Conservation (phyloP, 495 filamentous ascomycete species). For the Penicillium canariense region DNA sequence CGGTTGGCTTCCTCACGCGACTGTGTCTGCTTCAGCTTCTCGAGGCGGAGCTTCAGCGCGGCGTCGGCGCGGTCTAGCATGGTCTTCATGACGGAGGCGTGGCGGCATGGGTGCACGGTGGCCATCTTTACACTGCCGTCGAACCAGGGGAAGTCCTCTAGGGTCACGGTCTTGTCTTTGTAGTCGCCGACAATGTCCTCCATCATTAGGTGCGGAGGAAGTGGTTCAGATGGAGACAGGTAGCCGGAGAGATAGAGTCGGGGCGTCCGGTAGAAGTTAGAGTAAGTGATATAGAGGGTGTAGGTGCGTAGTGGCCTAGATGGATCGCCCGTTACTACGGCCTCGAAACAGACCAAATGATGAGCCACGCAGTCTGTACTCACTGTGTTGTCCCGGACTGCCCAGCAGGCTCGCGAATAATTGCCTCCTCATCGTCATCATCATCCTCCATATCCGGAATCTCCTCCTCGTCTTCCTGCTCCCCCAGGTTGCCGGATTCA, state of each 20-base stretch:
- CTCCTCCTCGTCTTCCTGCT: constrained; percentile 77
- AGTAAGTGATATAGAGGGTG: constrained; percentile 96
- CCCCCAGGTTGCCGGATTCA: constrained; percentile 70
- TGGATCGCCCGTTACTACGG: background rate
- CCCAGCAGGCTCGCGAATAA: constrained; percentile 74
- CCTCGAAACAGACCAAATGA: background rate
- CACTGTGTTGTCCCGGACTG: constrained; percentile 63
- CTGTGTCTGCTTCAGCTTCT: constrained; percentile 63
- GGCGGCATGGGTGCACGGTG: constrained; percentile 88
- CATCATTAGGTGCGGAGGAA: constrained; percentile 91
- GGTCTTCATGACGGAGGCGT: constrained; percentile 96
- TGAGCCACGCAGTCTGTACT: constrained; percentile 29
- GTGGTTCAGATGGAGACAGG: constrained; percentile 73
- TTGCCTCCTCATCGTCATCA: constrained; percentile 94
- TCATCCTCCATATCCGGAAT: constrained; percentile 99
- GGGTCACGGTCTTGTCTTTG: constrained; percentile 98
- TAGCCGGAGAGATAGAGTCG: constrained; percentile 95
- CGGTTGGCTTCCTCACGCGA: constrained; percentile 42
- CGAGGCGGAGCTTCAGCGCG: constrained; percentile 81
- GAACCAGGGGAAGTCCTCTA: constrained; percentile 96
- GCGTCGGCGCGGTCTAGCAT: constrained; percentile 93
- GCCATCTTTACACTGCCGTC: constrained; percentile 86
- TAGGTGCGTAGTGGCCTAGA: constrained; percentile 82
- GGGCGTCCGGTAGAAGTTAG: constrained; percentile 93
- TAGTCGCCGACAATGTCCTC: constrained; percentile 99